phyloP scores from a whole-genome alignment of 305 asterid species.

The Ajuga reptans region DNA sequence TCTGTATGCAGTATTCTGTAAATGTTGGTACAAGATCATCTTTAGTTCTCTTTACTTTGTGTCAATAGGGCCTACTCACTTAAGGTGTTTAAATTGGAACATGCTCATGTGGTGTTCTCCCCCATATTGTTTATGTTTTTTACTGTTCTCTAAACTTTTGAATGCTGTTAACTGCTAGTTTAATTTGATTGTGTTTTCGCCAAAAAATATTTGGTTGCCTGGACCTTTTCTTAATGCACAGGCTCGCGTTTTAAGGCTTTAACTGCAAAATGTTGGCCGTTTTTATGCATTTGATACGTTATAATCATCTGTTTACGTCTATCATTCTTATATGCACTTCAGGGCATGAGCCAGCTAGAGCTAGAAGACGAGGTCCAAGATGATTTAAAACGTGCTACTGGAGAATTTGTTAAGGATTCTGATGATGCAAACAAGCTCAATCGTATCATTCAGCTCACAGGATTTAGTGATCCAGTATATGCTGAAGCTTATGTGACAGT shows the following conservation, averaged over 20 bases:
- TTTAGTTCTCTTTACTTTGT: not conserved
- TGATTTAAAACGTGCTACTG: constrained; percentile 95
- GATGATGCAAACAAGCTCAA: constrained; percentile 81
- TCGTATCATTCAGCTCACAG: constrained; percentile 85
- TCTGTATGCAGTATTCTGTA: not conserved
- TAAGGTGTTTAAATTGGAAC: not conserved
- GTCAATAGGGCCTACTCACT: not conserved
- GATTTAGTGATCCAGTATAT: constrained; percentile 90
- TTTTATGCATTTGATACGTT: not conserved
- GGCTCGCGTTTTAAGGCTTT: not conserved
- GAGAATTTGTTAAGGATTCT: constrained; percentile 74
- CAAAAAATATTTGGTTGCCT: not conserved
- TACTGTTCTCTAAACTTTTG: not conserved
- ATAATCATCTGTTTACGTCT: not conserved
- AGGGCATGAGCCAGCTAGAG: constrained; percentile 99
- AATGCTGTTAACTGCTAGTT: constrained; percentile 2
- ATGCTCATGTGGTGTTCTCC: not conserved
- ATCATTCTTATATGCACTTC: constrained; percentile 20
- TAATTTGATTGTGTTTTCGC: not conserved
- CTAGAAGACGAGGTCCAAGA: constrained; percentile 91
- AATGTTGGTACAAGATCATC: not conserved
- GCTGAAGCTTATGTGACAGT: constrained; percentile 66
- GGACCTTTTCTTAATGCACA: not conserved
- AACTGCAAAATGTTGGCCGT: not conserved
- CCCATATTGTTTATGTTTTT: not conserved